A percentile compares a stretch with the other conserved stretches of the same genome.
These are phyloP conservation scores for Scheffersomyces cryptocercus DNA, from an alignment of 1,139 yeast genomes.

Conservation along the genomic window DNA sequence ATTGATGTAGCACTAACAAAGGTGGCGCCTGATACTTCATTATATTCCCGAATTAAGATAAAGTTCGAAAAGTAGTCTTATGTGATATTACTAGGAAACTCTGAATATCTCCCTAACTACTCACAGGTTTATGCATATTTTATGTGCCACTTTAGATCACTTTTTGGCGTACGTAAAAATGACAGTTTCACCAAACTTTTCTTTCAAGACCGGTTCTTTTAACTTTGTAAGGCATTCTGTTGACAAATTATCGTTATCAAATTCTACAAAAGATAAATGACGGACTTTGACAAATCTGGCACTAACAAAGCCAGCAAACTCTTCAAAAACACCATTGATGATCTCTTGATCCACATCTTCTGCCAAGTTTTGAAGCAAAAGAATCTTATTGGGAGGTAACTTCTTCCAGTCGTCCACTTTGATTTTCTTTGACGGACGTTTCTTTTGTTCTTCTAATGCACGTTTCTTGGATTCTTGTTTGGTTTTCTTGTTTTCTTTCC, in stretches of 20 bases:
- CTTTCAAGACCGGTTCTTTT: slow-evolving; percentile 8
- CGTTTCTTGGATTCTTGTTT: slow-evolving; percentile 6
- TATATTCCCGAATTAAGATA: too few species aligned
- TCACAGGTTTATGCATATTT: too few species aligned
- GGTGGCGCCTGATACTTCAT: too few species aligned
- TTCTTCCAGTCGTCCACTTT: slow-evolving; percentile 29
- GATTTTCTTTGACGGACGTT: slow-evolving; percentile 16
- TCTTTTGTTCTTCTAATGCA: slow-evolving; percentile 16
- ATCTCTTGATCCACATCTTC: slow-evolving; percentile 34
- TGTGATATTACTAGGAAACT: too few species aligned
- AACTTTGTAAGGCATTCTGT: slow-evolving; percentile 22
- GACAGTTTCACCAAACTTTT: slow-evolving; percentile 24
- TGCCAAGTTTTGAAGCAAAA: slow-evolving; percentile 70
- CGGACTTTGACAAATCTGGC: slow-evolving; percentile 67
- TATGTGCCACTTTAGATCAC: slow-evolving; percentile 9
- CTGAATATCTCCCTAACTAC: too few species aligned
- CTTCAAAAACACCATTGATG: slow-evolving; percentile 46
- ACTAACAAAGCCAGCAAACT: slow-evolving; percentile 60
- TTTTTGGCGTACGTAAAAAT: slow-evolving; percentile 39
- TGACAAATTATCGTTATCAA: slow-evolving; percentile 47
- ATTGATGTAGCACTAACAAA: too few species aligned
- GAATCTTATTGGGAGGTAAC: slow-evolving; percentile 67
- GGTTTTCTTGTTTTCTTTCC: slow-evolving; percentile 9
- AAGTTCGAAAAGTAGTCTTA: too few species aligned
- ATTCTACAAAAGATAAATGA: slow-evolving; percentile 81